Base-by-base conservation (phyloP, 306 rosid genomes). In the Arachis stenosperma region DNA sequence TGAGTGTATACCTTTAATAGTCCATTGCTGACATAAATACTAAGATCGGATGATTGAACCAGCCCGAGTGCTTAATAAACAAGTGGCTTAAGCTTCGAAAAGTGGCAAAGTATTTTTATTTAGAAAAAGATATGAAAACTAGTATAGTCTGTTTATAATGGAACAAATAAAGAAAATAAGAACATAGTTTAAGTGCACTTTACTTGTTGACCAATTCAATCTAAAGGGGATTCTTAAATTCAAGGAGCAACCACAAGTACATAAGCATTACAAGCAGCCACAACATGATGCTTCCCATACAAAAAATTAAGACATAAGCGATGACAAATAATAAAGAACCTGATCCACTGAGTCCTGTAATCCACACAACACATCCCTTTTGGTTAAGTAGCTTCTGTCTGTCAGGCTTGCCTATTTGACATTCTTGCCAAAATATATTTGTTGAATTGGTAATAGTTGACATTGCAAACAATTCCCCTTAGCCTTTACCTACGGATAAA, bases 271-370 rank as follows among this genome's bases (percentile, higher is more conserved):
- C 43, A 61, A 61, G 53, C 22, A 64, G 62, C 64, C 69, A 73
- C 41, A 44, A 57, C 41, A 61, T 50, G 30, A 47, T 53, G 22
- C 9, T 76, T 73, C 66, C 41, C 39, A 47, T 44, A 69, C 59
- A 6, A 60, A 60, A 67, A 66, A 46, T 7, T 10, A 61, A 66
- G 57, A 59, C 30, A 11, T 10, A 65, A 42, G 50, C 8, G 46
- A 56, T 66, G 68, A 59, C 22, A 71, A 40, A 41, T 54, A 64
- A 60, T 75, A 69, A 9, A 9, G 63, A 17, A 89, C 97, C 97
- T 86, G 97, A 92, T 79, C 96, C 97, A 10, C 96, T 89, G 84
- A 92, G 96, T 69, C 97, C 96, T 0, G 96, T 92, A 73, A 92
- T 89, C 97, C 97, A 92, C 48, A 92, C 88, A 55, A 89, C 91